Evolutionary conservation across 148 eudicot genomes (phyloP).

Genomic region (Rhododendron molle): DNA sequence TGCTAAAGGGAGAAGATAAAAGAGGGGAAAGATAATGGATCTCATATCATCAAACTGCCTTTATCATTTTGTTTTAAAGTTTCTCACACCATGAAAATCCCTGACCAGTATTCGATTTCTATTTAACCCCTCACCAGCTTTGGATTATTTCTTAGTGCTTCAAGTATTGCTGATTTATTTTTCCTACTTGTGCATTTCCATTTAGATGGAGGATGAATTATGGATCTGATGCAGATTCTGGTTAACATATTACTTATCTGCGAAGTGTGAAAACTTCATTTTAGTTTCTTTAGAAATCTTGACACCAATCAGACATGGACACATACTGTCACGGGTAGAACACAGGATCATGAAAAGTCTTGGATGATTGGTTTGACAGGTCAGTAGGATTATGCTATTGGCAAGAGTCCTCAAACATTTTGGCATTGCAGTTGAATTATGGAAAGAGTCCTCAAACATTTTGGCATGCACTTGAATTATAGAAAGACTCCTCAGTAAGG

Average conservation of each 20-base stretch:
- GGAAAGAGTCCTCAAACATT: neutral
- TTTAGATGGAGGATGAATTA: neutral
- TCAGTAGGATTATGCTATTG: neutral
- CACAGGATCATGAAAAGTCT: neutral
- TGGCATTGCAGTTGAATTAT: neutral
- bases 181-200: neutral
- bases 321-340: neutral
- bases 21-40: neutral
- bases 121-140: neutral
- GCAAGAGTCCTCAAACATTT: neutral
- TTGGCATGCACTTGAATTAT: neutral
- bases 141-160: neutral
- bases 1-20: neutral
- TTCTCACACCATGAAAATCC: neutral
- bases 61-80: neutral
- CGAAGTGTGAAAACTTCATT: too few relatives aligned
- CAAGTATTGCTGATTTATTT: neutral
- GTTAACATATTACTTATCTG: neutral
- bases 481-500: neutral
- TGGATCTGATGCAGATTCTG: neutral
- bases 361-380: slow-evolving; percentile 1
- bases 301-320: neutral
- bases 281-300: neutral
- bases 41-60: slow-evolving; percentile 2
- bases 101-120: neutral